Conservation (phyloP, 768 basidiomycete genomes). For the Scleroderma bovista region DNA sequence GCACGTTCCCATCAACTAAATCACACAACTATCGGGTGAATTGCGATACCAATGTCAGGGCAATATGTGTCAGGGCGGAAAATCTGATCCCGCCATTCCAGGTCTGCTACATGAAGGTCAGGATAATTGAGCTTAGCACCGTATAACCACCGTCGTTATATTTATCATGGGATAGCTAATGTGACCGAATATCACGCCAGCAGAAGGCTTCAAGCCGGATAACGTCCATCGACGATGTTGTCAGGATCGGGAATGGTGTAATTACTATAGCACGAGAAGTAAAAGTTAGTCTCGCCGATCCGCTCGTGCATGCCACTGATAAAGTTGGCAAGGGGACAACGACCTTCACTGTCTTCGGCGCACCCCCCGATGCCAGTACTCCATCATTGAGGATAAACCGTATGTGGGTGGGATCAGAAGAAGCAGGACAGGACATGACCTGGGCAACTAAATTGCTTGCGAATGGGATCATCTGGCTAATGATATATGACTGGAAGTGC, state of each 20-base stretch:
- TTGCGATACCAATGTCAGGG: too few species aligned
- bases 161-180: too few species aligned
- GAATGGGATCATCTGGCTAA: constrained; percentile 41
- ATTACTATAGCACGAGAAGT: constrained; percentile 40
- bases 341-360: constrained; percentile 33
- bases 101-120: too few species aligned
- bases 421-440: constrained; percentile 35
- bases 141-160: too few species aligned
- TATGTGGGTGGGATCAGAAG: constrained; percentile 27
- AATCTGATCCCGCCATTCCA: too few species aligned
- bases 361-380: constrained; percentile 41
- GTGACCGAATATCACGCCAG: not conserved
- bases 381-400: constrained; percentile 47
- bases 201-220: constrained; percentile 8
- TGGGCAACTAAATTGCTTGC: constrained; percentile 45
- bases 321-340: constrained; percentile 38
- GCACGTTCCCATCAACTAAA: too few species aligned
- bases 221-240: constrained; percentile 34
- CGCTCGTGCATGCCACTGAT: constrained; percentile 32
- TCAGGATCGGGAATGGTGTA: constrained; percentile 39
- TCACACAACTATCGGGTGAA: too few species aligned
- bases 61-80: too few species aligned
- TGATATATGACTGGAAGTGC: constrained; percentile 30
- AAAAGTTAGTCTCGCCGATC: constrained; percentile 37
- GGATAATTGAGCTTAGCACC: too few species aligned